Percentiles rank a stretch among this genome's conserved stretches.
phyloP scores from a whole-genome alignment of 2,329 filamentous ascomycete species.

The Diplodia seriata region DNA sequence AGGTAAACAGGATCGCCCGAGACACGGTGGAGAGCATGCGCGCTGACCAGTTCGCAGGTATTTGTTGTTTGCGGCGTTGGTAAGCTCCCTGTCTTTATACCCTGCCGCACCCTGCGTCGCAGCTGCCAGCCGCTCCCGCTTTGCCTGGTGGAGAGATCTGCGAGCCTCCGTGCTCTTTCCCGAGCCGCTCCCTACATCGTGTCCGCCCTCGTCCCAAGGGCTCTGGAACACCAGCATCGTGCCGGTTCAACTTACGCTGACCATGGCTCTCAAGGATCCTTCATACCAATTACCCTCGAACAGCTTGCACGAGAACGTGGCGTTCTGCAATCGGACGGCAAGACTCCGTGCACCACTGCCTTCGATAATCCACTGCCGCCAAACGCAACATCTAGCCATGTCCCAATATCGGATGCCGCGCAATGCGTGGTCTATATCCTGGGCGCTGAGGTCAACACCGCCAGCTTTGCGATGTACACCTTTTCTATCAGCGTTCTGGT shows the following conservation, averaged over 20 bases:
- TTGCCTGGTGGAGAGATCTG: conserved; percentile 5
- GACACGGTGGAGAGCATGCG: conserved; percentile 9
- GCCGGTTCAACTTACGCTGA: conserved; percentile 7
- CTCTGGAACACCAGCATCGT: neutral
- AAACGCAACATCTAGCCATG: conserved; percentile 34
- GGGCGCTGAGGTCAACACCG: conserved; percentile 89
- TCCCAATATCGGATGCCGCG: conserved; percentile 38
- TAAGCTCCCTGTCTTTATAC: conserved; percentile 42
- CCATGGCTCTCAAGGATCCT: conserved; percentile 67
- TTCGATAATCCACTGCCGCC: conserved; percentile 38
- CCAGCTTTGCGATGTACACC: conserved; percentile 97
- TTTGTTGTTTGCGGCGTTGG: conserved; percentile 91
- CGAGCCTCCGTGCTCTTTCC: neutral
- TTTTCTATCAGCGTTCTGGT: conserved; percentile 91
- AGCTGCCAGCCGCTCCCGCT: conserved; percentile 3
- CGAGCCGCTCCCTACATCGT: conserved; percentile 2
- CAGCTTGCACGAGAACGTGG: conserved; percentile 92
- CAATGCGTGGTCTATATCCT: conserved; percentile 86
- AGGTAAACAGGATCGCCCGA: conserved; percentile 52
- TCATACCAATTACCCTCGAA: conserved; percentile 94
- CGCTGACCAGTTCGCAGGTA: conserved; percentile 56
- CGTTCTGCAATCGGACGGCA: conserved; percentile 79
- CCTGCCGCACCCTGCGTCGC: neutral
- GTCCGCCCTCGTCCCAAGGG: neutral
- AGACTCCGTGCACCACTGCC: conserved; percentile 70